Evolutionary conservation across 2,329 filamentous ascomycete species (phyloP).

Genomic region (Sarocladiaceae sp.): DNA sequence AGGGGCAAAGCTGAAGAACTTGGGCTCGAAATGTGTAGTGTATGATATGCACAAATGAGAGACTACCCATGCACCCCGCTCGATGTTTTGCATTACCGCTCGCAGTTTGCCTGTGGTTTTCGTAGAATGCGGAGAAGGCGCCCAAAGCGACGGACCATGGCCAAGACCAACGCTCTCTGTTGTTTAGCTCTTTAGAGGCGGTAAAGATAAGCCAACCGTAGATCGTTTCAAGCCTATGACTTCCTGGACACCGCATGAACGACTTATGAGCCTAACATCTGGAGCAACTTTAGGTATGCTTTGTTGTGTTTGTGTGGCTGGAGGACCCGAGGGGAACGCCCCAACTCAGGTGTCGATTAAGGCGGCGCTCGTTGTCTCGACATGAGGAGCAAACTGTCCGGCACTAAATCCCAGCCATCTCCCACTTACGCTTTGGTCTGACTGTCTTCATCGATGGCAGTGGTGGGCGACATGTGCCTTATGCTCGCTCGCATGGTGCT

Average conservation of each 20-base stretch:
- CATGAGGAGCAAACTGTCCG: slow-evolving; percentile 5
- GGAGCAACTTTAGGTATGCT: too few relatives aligned
- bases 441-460: background rate
- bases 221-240: too few relatives aligned
- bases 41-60: background rate
- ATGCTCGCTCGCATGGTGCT: too few relatives aligned
- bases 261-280: too few relatives aligned
- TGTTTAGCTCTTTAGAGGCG: too few relatives aligned
- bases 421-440: background rate
- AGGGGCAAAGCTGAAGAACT: background rate
- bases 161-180: too few relatives aligned
- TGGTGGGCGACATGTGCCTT: background rate
- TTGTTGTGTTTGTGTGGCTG: background rate
- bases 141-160: too few relatives aligned
- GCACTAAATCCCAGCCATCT: background rate
- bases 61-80: slow-evolving; percentile 7
- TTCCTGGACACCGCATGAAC: too few relatives aligned
- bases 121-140: background rate
- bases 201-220: too few relatives aligned
- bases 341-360: background rate
- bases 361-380: background rate
- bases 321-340: background rate
- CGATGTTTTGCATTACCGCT: slow-evolving; percentile 7
- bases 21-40: background rate
- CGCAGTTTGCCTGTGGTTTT: background rate